These are phyloP conservation scores for Rhodotorula glutinis DNA, from an alignment of 1,284 basidiomycete species.

Conservation along the genomic window DNA sequence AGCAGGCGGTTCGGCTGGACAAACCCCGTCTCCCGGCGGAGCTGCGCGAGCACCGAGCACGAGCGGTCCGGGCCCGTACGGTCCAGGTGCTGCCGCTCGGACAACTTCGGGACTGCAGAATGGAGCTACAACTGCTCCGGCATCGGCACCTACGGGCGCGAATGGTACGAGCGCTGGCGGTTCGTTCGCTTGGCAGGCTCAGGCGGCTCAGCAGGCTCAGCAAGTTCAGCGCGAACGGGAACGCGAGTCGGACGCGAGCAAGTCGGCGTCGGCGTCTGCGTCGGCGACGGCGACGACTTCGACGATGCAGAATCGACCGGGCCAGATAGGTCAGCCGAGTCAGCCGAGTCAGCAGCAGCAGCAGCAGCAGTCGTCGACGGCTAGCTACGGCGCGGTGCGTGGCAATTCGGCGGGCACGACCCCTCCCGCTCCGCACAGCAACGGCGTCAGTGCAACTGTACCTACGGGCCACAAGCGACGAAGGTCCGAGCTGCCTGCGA, in stretches of 20 bases:
- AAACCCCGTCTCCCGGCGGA: not conserved
- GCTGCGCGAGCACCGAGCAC: not conserved
- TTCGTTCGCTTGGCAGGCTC: conserved; percentile 6
- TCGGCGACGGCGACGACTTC: too few species aligned
- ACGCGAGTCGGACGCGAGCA: not conserved
- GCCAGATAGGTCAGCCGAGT: not conserved
- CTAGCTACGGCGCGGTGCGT: not conserved
- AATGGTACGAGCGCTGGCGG: not conserved
- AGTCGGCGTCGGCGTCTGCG: too few species aligned
- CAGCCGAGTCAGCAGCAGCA: conserved; percentile 1
- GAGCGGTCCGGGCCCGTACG: too few species aligned
- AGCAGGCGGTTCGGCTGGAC: not conserved
- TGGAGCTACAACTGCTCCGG: not conserved
- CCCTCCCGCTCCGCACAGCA: not conserved
- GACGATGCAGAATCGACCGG: not conserved
- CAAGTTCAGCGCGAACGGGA: conserved; percentile 5
- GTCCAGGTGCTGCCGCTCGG: too few species aligned
- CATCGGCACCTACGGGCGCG: too few species aligned
- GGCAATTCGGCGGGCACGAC: not conserved
- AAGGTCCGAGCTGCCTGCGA: not conserved
- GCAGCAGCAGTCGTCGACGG: not conserved
- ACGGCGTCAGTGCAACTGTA: not conserved
- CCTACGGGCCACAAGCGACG: not conserved
- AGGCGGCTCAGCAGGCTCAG: conserved; percentile 5
- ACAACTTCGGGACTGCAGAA: not conserved